A percentile compares a stretch with the other conserved stretches of the same genome.
Evolutionary conservation across 2,329 filamentous ascomycete genomes (phyloP).

Genomic region (Pestalotiopsis sp.): DNA sequence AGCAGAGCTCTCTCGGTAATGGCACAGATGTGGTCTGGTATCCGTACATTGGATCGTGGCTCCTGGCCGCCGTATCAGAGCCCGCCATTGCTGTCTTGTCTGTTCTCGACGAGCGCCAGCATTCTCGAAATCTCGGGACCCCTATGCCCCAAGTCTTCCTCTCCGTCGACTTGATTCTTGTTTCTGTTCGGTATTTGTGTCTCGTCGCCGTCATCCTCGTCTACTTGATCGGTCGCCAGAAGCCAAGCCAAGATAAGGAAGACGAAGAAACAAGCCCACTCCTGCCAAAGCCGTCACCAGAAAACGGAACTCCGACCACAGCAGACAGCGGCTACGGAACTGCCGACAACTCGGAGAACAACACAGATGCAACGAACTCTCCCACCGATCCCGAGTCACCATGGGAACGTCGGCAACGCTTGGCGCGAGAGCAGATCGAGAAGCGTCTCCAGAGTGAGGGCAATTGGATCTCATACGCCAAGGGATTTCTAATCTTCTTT

Average conservation of each 20-base stretch:
- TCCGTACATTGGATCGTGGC: conserved; percentile 65
- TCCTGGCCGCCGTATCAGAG: conserved; percentile 61
- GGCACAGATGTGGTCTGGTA: conserved; percentile 58
- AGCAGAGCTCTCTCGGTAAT: conserved; percentile 57
- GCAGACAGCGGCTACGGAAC: conserved; percentile 45
- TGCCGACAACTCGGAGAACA: conserved; percentile 42
- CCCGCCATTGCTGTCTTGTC: conserved; percentile 44
- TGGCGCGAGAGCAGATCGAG: conserved; percentile 60
- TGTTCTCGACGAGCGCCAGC: conserved; percentile 24
- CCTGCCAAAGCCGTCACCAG: conserved; percentile 46
- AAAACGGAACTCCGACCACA: conserved; percentile 26
- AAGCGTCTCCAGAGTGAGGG: conserved; percentile 75
- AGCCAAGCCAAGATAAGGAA: conserved; percentile 23
- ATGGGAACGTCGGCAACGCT: conserved; percentile 56
- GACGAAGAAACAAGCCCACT: conserved; percentile 63
- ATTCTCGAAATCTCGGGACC: not conserved
- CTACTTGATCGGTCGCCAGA: conserved; percentile 28
- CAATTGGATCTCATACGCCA: conserved; percentile 77
- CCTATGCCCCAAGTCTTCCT: conserved; percentile 21
- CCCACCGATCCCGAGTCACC: conserved; percentile 50
- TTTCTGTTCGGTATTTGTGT: conserved; percentile 35
- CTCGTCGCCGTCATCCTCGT: conserved; percentile 28
- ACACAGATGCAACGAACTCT: conserved; percentile 31
- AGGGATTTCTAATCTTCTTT: conserved; percentile 75
- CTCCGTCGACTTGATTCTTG: conserved; percentile 31